These are phyloP conservation scores for Cubamyces lactineus DNA, from an alignment of 768 basidiomycete species.

Conservation along the genomic window DNA sequence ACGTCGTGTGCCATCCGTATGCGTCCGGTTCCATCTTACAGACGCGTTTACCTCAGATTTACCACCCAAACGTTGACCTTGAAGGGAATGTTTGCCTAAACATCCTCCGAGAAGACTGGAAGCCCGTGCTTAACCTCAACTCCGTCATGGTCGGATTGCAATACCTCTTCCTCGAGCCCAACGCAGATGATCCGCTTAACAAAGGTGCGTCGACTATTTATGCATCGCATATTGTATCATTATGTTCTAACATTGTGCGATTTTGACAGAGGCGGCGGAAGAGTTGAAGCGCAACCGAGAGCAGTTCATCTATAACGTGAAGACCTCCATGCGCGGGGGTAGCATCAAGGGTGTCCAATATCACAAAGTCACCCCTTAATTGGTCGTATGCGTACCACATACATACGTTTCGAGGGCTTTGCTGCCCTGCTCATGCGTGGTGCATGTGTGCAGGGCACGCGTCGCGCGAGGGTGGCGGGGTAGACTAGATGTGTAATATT, in stretches of 20 bases:
- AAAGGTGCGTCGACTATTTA: slow-evolving; percentile 65
- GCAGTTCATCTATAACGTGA: slow-evolving; percentile 83
- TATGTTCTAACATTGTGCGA: slow-evolving; percentile 15
- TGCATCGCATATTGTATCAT: background rate
- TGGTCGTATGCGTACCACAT: background rate
- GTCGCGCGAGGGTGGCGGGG: background rate
- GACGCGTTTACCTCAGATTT: slow-evolving; percentile 62
- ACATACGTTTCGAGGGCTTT: background rate
- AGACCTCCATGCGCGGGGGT: slow-evolving; percentile 82
- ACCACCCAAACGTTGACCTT: slow-evolving; percentile 97
- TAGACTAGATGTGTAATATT: slow-evolving; percentile 28
- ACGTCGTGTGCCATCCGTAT: slow-evolving; percentile 31
- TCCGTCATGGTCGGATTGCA: slow-evolving; percentile 98
- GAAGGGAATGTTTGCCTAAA: slow-evolving; percentile 99
- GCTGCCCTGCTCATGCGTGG: background rate
- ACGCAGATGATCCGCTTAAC: slow-evolving; percentile 97
- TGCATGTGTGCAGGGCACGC: background rate
- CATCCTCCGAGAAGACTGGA: slow-evolving; percentile 99
- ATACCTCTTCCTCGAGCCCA: slow-evolving; percentile 98
- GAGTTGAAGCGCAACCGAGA: slow-evolving; percentile 91
- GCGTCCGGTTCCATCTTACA: background rate
- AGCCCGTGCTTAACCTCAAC: slow-evolving; percentile 96
- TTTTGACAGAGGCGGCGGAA: slow-evolving; percentile 85
- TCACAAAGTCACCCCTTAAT: slow-evolving; percentile 57
- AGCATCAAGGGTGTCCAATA: slow-evolving; percentile 79